Evolutionary conservation across 1,139 yeast species (phyloP), one percentile per base, ranked within the genome.

Genomic region (Suhomyces terraborum): DNA sequence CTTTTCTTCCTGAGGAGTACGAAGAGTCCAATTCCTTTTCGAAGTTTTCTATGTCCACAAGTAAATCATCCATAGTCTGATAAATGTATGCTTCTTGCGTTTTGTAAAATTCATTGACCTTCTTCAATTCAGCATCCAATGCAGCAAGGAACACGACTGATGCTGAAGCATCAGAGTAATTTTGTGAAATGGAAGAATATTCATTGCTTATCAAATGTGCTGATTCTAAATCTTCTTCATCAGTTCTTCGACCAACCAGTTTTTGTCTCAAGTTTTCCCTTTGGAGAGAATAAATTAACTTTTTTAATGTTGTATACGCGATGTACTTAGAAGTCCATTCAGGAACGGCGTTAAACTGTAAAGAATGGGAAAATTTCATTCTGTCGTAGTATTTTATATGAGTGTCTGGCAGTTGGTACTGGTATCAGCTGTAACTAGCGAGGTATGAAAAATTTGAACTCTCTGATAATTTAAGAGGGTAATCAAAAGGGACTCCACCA

Each of bases 251-350:
- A 40, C 30, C 38, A 7, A 27, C 25, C 36, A 32, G 42, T 24
- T 33, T 36, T 14, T 61, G 58, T 23, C 73, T 61, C 37, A 81
- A 57, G 26, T 73, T 69, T 44, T 79, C 80, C 38, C 85, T 69
- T 56, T 82, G 88, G 23, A 83, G 65, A n/a, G 82, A 72, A 54
- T 82, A 83, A 24, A 82, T 79, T 36, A 79, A 64, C 57, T 82
- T 80, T 57, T 83, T 83, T 48, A 83, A 64, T 4, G 81, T 77
- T 12, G 83, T 75, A 55, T 83, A 83, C 41, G 84, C 80, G 52
- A 83, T 69, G 54, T 83, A 83, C 57, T 80, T 79, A 34, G 81
- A 80, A 42, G 83, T 78, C 89, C 89, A 83, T 60, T 82, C 88
- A 3, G 89, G 88, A 7, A 83, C 88, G 32, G 88, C 84, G 55